Evolutionary conservation across 1,139 yeast species (phyloP).

Genomic region (Candida gigantensis): DNA sequence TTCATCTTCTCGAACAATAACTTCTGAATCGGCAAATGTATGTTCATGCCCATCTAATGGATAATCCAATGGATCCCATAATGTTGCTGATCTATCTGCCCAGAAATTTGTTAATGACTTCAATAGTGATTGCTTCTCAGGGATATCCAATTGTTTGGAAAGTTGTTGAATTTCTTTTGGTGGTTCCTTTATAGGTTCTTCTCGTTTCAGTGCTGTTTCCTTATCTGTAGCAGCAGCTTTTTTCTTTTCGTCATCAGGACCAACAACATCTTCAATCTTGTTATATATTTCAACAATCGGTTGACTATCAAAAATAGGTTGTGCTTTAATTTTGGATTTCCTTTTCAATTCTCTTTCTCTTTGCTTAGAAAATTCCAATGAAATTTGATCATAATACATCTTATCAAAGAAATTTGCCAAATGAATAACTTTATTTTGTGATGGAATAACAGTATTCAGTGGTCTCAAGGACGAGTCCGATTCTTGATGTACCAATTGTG

Average conservation of each 20-base stretch:
- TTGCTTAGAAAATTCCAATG: slow-evolving; percentile 84
- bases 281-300: slow-evolving; percentile 93
- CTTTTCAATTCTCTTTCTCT: slow-evolving; percentile 73
- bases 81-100: slow-evolving; percentile 96
- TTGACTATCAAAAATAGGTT: slow-evolving; percentile 72
- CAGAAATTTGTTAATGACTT: slow-evolving; percentile 88
- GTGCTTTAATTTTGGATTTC: slow-evolving; percentile 69
- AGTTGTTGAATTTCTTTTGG: slow-evolving; percentile 5
- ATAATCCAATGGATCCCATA: slow-evolving; percentile 91
- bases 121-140: slow-evolving; percentile 76
- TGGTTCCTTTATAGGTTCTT: slow-evolving; percentile 8
- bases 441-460: slow-evolving; percentile 12
- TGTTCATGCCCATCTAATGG: slow-evolving; percentile 84
- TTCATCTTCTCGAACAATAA: slow-evolving; percentile 93
- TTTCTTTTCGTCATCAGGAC: slow-evolving; percentile 28
- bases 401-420: slow-evolving; percentile 71
- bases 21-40: slow-evolving; percentile 90
- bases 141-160: slow-evolving; percentile 15
- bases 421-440: slow-evolving; percentile 52
- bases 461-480: slow-evolving; percentile 13
- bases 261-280: slow-evolving; percentile 84
- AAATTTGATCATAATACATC: slow-evolving; percentile 77
- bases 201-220: slow-evolving; percentile 13
- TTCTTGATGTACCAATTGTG: slow-evolving; percentile 10
- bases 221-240: slow-evolving; percentile 9